Evolutionary conservation across 352 stramenopile genomes (phyloP).

Genomic region (Pythium periplocum): DNA sequence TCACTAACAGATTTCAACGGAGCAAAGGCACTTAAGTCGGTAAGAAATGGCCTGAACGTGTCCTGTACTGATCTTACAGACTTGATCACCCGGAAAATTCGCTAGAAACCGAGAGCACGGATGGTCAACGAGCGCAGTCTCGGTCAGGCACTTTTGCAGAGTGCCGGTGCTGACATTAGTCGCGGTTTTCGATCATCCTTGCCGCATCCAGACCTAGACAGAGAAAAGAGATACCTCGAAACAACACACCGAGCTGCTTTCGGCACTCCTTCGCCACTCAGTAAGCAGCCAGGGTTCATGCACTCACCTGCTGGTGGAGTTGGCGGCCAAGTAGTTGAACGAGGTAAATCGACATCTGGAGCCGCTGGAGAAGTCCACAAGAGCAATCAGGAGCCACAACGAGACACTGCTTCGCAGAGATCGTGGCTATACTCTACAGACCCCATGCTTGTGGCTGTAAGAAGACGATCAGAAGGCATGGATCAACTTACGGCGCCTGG

Average conservation of each 20-base stretch:
- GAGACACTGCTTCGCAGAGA: conserved; percentile 63
- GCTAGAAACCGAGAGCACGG: conserved; percentile 31
- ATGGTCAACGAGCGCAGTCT: conserved; percentile 66
- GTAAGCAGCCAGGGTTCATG: not conserved
- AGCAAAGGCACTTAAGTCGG: conserved; percentile 21
- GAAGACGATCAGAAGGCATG: conserved; percentile 20
- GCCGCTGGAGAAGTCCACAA: conserved; percentile 62
- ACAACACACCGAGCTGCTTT: conserved; percentile 60
- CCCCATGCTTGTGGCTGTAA: conserved; percentile 52
- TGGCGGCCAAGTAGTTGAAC: conserved; percentile 37
- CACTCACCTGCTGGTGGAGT: conserved; percentile 30
- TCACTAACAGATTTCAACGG: conserved; percentile 43
- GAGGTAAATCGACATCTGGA: conserved; percentile 56
- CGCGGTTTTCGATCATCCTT: conserved; percentile 50
- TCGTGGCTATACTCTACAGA: conserved; percentile 77
- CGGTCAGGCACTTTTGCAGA: conserved; percentile 48
- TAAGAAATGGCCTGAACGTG: conserved; percentile 11
- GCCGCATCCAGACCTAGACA: conserved; percentile 40
- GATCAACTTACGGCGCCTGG: conserved; percentile 1
- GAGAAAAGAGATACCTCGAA: conserved; percentile 47
- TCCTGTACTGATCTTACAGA: not conserved
- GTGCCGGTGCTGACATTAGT: conserved; percentile 23
- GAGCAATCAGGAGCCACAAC: conserved; percentile 48
- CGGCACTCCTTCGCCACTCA: conserved; percentile 19
- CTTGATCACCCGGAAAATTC: not conserved